Percentiles rank a stretch among this genome's conserved stretches.
These are phyloP conservation scores for Melampsora medusae DNA, from an alignment of 1,284 basidiomycete species.

Conservation along the genomic window DNA sequence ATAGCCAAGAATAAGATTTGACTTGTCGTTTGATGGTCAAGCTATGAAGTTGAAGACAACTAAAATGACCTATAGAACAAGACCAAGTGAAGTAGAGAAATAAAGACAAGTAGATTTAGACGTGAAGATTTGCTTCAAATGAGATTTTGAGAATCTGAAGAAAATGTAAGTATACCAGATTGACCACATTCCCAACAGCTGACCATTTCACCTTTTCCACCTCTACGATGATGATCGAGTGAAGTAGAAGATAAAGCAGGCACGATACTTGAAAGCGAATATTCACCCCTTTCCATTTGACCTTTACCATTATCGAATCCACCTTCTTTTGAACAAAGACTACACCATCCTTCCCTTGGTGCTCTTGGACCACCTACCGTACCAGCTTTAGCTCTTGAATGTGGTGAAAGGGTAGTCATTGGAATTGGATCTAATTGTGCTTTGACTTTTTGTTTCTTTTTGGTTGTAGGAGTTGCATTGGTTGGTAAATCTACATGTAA, in stretches of 20 bases:
- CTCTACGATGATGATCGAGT: background rate
- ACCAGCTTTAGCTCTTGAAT: background rate
- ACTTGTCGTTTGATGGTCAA: constrained; percentile 28
- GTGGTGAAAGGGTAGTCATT: no score
- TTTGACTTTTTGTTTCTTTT: no score
- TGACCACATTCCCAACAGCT: constrained; percentile 45
- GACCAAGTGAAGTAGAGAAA: background rate
- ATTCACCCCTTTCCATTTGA: constrained; percentile 25
- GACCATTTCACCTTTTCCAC: constrained; percentile 41
- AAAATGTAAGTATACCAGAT: constrained; percentile 17
- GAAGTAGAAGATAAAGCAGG: background rate
- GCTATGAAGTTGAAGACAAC: constrained; percentile 34
- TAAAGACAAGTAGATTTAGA: background rate
- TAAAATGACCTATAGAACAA: constrained; percentile 30
- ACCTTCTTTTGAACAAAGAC: constrained; percentile 38
- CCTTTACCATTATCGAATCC: constrained; percentile 37
- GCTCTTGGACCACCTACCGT: constrained; percentile 9
- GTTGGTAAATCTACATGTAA: no score
- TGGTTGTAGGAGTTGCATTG: no score
- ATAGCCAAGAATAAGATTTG: constrained; percentile 38
- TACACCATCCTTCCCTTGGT: constrained; percentile 40
- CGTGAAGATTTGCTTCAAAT: no score
- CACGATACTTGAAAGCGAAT: constrained; percentile 7
- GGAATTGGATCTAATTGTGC: no score
- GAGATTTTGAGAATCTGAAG: background rate